These are phyloP conservation scores for Nidularia pulvinata DNA, from an alignment of 768 basidiomycete species.

Conservation along the genomic window DNA sequence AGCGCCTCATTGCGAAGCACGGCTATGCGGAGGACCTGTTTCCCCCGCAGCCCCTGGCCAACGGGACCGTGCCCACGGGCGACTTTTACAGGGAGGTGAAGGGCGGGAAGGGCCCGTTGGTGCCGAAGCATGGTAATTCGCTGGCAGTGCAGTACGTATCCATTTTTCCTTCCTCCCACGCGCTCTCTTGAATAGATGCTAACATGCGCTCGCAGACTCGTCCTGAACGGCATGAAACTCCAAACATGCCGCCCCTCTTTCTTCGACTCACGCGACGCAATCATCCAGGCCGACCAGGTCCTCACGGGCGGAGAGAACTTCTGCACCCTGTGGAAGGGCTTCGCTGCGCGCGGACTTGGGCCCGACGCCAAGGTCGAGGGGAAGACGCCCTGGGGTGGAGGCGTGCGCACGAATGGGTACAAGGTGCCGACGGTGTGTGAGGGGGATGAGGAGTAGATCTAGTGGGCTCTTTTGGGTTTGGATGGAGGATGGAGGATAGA, in stretches of 20 bases:
- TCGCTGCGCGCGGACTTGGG: slow-evolving; percentile 82
- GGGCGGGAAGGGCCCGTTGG: slow-evolving; percentile 52
- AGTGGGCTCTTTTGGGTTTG: too few species aligned
- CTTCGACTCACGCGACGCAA: slow-evolving; percentile 89
- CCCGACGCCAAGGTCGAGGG: slow-evolving; percentile 72
- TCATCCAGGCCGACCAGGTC: slow-evolving; percentile 87
- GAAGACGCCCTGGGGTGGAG: slow-evolving; percentile 93
- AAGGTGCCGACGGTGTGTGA: slow-evolving; percentile 10
- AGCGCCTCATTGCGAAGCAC: slow-evolving; percentile 77
- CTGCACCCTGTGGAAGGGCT: slow-evolving; percentile 87
- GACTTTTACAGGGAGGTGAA: slow-evolving; percentile 72
- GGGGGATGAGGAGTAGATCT: background rate
- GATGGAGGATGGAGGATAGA: too few species aligned
- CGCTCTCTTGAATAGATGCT: background rate
- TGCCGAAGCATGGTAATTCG: slow-evolving; percentile 94
- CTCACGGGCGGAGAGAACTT: slow-evolving; percentile 94
- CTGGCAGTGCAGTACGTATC: slow-evolving; percentile 77
- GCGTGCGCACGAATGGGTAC: slow-evolving; percentile 65
- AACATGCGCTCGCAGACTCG: slow-evolving; percentile 44
- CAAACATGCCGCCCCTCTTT: slow-evolving; percentile 91
- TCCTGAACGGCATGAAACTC: slow-evolving; percentile 92
- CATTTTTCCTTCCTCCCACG: slow-evolving; percentile 23
- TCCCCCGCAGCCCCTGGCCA: slow-evolving; percentile 69
- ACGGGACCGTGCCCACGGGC: slow-evolving; percentile 64
- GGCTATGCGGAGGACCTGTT: slow-evolving; percentile 79